These are phyloP conservation scores for Zelonia costaricensis DNA, from an alignment of 208 protist species.

Conservation along the genomic window DNA sequence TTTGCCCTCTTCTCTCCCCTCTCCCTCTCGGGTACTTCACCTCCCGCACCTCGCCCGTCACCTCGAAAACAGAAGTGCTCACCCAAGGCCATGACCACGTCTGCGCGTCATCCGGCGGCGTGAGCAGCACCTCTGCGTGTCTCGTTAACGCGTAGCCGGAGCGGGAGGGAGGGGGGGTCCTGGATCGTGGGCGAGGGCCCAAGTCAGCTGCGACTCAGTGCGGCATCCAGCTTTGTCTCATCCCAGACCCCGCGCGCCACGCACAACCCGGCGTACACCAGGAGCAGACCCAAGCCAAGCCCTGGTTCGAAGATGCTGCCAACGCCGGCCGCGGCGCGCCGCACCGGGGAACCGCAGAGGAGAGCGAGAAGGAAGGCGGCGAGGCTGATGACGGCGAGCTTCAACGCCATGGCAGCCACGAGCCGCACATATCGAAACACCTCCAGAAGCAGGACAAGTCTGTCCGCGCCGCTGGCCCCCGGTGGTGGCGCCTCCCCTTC, in stretches of 20 bases:
- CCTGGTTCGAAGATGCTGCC: not conserved
- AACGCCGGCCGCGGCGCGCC: not conserved
- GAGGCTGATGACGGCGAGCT: slow-evolving; percentile 11
- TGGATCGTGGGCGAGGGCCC: not conserved
- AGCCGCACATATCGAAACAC: too few relatives aligned
- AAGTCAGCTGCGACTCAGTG: slow-evolving; percentile 3
- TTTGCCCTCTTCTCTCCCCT: too few relatives aligned
- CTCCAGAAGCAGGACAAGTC: too few relatives aligned
- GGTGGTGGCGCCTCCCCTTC: too few relatives aligned
- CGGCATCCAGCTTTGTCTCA: slow-evolving; percentile 14
- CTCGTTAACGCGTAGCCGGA: too few relatives aligned
- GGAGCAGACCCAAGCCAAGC: not conserved
- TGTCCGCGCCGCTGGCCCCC: too few relatives aligned
- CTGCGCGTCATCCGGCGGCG: too few relatives aligned
- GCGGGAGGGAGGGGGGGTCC: not conserved
- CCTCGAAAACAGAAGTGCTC: too few relatives aligned
- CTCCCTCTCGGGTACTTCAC: too few relatives aligned
- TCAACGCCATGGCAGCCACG: slow-evolving; percentile 7
- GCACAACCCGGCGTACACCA: slow-evolving; percentile 1
- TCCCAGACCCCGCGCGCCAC: slow-evolving; percentile 20
- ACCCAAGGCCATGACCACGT: too few relatives aligned
- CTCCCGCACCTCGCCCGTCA: too few relatives aligned
- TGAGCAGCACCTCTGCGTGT: too few relatives aligned
- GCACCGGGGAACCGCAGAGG: not conserved
- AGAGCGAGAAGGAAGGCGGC: slow-evolving; percentile 3